Evolutionary conservation across 768 basidiomycete genomes (phyloP).

Genomic region (Infundibulicybe gibba): DNA sequence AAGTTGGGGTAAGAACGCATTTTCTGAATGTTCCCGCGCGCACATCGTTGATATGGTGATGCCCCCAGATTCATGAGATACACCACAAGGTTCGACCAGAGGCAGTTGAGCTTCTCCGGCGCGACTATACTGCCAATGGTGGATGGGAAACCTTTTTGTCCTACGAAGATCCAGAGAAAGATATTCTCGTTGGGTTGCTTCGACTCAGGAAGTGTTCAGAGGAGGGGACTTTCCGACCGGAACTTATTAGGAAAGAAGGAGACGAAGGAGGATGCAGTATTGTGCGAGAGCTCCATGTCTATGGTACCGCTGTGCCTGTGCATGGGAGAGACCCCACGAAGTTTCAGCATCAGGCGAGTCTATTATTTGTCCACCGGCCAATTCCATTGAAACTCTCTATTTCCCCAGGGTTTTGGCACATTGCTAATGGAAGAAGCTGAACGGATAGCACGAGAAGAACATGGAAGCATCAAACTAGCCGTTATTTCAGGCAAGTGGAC

Average conservation of each 20-base stretch:
- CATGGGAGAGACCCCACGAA: constrained; percentile 97
- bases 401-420: constrained; percentile 84
- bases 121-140: constrained; percentile 96
- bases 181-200: constrained; percentile 92
- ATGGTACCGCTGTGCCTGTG: constrained; percentile 96
- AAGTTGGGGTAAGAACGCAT: constrained; percentile 80
- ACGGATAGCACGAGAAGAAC: constrained; percentile 94
- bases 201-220: constrained; percentile 94
- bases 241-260: constrained; percentile 68
- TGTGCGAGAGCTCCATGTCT: constrained; percentile 94
- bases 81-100: constrained; percentile 97
- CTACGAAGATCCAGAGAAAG: constrained; percentile 96
- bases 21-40: background rate
- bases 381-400: constrained; percentile 7
- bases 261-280: constrained; percentile 85
- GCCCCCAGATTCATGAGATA: constrained; percentile 88
- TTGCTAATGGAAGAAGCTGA: constrained; percentile 99
- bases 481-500: constrained; percentile 84
- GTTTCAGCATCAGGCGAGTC: constrained; percentile 86
- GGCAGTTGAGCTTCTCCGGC: constrained; percentile 89
- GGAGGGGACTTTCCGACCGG: constrained; percentile 94
- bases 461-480: constrained; percentile 93
- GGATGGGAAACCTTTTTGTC: constrained; percentile 99
- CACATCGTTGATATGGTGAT: constrained; percentile 2
- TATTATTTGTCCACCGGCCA: background rate